A percentile compares a stretch with the other conserved stretches of the same genome.
These are phyloP conservation scores for Eucalyptus camaldulensis DNA, from an alignment of 345 rosid species.

Conservation along the genomic window DNA sequence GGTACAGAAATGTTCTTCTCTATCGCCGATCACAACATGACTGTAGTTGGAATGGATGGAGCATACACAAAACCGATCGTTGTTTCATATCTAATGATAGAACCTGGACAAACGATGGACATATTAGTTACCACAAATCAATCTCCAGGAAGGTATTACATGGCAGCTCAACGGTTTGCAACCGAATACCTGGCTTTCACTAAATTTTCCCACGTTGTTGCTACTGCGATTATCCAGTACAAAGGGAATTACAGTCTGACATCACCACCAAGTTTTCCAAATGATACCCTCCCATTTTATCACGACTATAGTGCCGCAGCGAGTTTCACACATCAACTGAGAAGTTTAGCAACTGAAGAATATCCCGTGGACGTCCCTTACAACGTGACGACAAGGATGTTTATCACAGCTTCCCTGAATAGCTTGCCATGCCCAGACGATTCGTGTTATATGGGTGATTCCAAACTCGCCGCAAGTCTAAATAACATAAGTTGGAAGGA, in stretches of 20 bases:
- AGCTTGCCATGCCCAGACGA: background rate
- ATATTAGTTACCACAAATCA: background rate
- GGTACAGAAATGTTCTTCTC: constrained; percentile 10
- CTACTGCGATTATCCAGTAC: background rate
- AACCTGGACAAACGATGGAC: constrained; percentile 20
- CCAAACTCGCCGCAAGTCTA: background rate
- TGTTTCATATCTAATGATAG: background rate
- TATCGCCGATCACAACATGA: constrained; percentile 13
- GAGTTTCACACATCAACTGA: background rate
- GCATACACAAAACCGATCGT: constrained; percentile 9
- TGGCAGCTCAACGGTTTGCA: background rate
- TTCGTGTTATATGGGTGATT: background rate
- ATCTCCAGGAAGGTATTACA: background rate
- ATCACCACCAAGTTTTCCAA: background rate
- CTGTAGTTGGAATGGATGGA: constrained; percentile 15
- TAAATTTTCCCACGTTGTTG: background rate
- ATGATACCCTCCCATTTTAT: background rate
- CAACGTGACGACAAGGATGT: background rate
- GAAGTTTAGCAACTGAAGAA: background rate
- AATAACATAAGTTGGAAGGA: background rate
- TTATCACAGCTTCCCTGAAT: background rate
- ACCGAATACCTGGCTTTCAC: background rate
- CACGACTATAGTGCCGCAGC: background rate
- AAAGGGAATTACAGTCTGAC: background rate
- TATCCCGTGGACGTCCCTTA: background rate